Base-by-base conservation (phyloP, 1,284 basidiomycete species). In the Cerioporus squamosus region DNA sequence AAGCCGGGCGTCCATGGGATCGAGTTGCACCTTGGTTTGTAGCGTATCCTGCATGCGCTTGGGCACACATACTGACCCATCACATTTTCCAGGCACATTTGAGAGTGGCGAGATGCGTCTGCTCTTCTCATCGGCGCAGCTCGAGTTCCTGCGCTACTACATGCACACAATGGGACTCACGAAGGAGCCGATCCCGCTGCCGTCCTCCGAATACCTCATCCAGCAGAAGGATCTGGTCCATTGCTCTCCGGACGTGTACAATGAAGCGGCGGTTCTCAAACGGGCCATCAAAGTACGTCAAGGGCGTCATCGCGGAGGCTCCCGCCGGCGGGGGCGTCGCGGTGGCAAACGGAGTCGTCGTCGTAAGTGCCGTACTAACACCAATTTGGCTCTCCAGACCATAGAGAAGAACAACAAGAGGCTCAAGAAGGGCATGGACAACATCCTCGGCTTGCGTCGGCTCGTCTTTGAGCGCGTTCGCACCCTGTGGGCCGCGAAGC, bases 111-210 rank as follows among this genome's bases (percentile, higher is more conserved):
- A 89, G 73, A 81, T 84, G 2, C 83, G 89, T 14, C 80, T 95
- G 14, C 76, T 93, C 52, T 91, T 94, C 69, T 90, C 90, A 8
- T 90, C 90, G 12, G 84, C 83, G 7, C 94, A 96, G 75, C 78
- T 95, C 59, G 90, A 94, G 71, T 96, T 94, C 71, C 71, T 91
- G 17, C 82, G 91, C 53, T 94, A 95, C 72, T 95, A 90, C 85
- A 81, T 95, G 45, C 83, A 91, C 67, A 83, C 86, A 0, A 87
- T 88, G 80, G 75, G 81, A 47, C 78, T 94, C 52, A 91, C 90
- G 0, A 79, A 84, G 56, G 70, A 78, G 10, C 77, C 79, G 20
- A 81, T 93, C 39, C 84, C 90, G 9, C 72, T 93, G 18, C 91
- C 91, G 1, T 86, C 88, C 62, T 87, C 86, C 3, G 83, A 90